Conservation (phyloP, 805 yeast species). For the Diddensiella transvaalensis region DNA sequence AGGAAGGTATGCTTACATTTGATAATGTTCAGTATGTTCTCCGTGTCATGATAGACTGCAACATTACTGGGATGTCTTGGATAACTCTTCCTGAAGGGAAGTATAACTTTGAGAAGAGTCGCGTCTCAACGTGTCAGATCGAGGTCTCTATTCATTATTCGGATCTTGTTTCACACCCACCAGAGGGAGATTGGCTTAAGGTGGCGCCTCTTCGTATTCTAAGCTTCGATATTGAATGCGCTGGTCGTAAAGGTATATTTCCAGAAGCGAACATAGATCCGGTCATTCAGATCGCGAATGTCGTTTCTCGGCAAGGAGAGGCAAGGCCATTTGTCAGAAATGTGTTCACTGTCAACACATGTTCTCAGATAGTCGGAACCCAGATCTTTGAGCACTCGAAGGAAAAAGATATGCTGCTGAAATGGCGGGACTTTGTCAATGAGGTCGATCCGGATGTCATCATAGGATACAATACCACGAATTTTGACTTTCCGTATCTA, state of each 20-base stretch:
- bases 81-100: slow-evolving; percentile 76
- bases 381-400: slow-evolving; percentile 71
- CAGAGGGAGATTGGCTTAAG: slow-evolving; percentile 91
- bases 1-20: slow-evolving; percentile 54
- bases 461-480: slow-evolving; percentile 92
- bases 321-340: slow-evolving; percentile 82
- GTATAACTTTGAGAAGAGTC: slow-evolving; percentile 47
- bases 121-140: slow-evolving; percentile 75
- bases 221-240: slow-evolving; percentile 97
- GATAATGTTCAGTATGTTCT: slow-evolving; percentile 86
- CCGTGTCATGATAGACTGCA: slow-evolving; percentile 88
- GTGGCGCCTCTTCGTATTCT: slow-evolving; percentile 91
- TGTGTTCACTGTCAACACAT: slow-evolving; percentile 88
- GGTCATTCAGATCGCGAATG: slow-evolving; percentile 95
- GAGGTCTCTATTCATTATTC: slow-evolving; percentile 70
- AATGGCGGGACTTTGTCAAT: slow-evolving; percentile 83
- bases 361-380: slow-evolving; percentile 91
- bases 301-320: slow-evolving; percentile 80
- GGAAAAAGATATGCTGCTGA: slow-evolving; percentile 77
- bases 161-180: slow-evolving; percentile 70
- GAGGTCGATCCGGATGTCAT: slow-evolving; percentile 92
- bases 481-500: slow-evolving; percentile 92
- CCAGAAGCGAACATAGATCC: slow-evolving; percentile 94
- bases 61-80: slow-evolving; percentile 96
- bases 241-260: slow-evolving; percentile 94